Evolutionary conservation across 495 filamentous ascomycete genomes (phyloP).

Genomic region (Penicillium robsamsonii): DNA sequence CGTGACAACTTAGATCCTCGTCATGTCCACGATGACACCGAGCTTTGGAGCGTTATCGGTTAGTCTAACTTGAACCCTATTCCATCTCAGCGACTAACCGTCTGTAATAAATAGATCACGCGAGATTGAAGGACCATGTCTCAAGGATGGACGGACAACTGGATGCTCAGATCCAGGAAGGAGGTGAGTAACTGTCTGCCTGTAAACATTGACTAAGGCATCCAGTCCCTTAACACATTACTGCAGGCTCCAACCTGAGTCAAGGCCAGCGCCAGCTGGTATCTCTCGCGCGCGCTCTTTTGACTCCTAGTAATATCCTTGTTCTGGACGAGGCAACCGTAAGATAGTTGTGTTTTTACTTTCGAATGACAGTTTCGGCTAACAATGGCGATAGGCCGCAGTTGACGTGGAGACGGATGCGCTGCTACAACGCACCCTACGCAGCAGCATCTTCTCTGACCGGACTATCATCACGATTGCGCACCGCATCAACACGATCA

Average conservation of each 20-base stretch:
- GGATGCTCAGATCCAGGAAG: conserved; percentile 90
- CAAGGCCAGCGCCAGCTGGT: conserved; percentile 81
- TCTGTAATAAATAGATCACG: conserved; percentile 64
- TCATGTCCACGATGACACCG: conserved; percentile 93
- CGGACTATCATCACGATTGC: conserved; percentile 98
- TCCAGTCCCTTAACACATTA: background rate
- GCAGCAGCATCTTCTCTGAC: conserved; percentile 68
- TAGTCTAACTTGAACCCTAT: conserved; percentile 36
- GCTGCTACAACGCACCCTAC: conserved; percentile 61
- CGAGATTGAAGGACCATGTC: conserved; percentile 88
- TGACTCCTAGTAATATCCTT: conserved; percentile 95
- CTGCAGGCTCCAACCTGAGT: conserved; percentile 58
- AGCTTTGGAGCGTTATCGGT: conserved; percentile 96
- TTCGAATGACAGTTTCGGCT: conserved; percentile 10
- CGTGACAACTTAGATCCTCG: conserved; percentile 96
- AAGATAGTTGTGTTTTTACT: conserved; percentile 18
- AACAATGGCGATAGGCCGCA: conserved; percentile 57
- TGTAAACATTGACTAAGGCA: conserved; percentile 9
- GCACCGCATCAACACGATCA: conserved; percentile 94
- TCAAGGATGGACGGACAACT: conserved; percentile 83
- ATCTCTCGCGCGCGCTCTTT: conserved; percentile 85
- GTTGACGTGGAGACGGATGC: conserved; percentile 95
- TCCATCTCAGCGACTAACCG: conserved; percentile 17
- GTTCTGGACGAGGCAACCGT: conserved; percentile 95
- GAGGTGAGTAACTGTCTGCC: conserved; percentile 58